Percentiles rank a stretch among this genome's conserved stretches.
Evolutionary conservation across 441 rosid species (phyloP).

Genomic region (Rhodomyrtus psidioides): DNA sequence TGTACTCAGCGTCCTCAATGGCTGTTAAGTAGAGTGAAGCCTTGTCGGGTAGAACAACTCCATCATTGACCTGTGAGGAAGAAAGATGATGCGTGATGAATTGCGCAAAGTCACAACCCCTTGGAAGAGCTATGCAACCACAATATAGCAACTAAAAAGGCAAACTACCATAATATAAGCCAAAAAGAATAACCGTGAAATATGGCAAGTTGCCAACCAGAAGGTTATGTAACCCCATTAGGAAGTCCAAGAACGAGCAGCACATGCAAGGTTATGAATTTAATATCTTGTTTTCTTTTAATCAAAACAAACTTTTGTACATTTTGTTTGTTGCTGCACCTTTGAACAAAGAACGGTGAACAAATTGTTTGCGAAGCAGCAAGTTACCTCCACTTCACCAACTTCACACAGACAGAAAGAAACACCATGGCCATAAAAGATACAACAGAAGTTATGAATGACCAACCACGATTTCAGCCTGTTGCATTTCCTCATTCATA

Average conservation of each 20-base stretch:
- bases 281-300: not conserved
- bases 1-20: constrained; percentile 95
- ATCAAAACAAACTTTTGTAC: not conserved
- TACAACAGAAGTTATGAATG: not conserved
- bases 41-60: constrained; percentile 86
- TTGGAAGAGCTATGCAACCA: not conserved
- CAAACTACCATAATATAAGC: not conserved
- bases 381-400: not conserved
- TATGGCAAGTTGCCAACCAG: not conserved
- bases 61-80: constrained; percentile 59
- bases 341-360: not conserved
- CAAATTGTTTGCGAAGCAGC: not conserved
- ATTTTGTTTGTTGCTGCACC: not conserved
- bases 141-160: not conserved
- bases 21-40: constrained; percentile 90
- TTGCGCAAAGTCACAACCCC: not conserved
- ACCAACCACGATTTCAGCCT: not conserved
- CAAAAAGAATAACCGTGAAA: not conserved
- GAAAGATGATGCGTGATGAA: not conserved
- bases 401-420: not conserved
- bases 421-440: not conserved
- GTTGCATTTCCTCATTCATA: not conserved
- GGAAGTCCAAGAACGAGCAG: not conserved
- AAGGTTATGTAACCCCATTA: not conserved
- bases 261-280: not conserved